Evolutionary conservation across 306 rosid genomes (phyloP).

Genomic region (Sesbania bispinosa): DNA sequence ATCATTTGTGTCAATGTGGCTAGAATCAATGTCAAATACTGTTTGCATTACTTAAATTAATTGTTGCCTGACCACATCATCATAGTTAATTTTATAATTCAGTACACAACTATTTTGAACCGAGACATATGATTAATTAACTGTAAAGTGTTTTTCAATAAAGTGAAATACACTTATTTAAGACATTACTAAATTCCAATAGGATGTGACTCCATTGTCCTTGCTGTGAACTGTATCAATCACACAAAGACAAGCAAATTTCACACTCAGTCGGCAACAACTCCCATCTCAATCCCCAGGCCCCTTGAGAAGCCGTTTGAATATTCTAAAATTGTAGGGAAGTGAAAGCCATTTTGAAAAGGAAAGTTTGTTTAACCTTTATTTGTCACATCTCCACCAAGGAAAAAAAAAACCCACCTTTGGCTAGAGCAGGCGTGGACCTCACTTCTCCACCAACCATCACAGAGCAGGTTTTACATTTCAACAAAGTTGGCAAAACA

Average conservation of each 20-base stretch:
- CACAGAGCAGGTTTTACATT: conserved; percentile 23
- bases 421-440: conserved; percentile 41
- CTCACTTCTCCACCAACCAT: conserved; percentile 74
- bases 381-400: conserved; percentile 54
- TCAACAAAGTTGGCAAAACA: neutral
- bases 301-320: conserved; percentile 24
- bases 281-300: neutral
- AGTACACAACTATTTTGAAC: neutral
- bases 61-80: neutral
- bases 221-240: neutral
- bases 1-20: neutral
- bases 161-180: neutral
- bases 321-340: conserved; percentile 19
- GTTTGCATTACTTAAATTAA: neutral
- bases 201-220: conserved; percentile 4
- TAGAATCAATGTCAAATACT: neutral
- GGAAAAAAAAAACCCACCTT: conserved; percentile 33
- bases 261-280: neutral
- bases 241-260: neutral
- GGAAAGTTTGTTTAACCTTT: neutral
- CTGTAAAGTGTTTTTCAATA: neutral
- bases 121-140: neutral
- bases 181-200: neutral
- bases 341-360: conserved; percentile 16
- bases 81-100: neutral